Conservation (phyloP, 768 basidiomycete species). For the Mycena kentingensis region DNA sequence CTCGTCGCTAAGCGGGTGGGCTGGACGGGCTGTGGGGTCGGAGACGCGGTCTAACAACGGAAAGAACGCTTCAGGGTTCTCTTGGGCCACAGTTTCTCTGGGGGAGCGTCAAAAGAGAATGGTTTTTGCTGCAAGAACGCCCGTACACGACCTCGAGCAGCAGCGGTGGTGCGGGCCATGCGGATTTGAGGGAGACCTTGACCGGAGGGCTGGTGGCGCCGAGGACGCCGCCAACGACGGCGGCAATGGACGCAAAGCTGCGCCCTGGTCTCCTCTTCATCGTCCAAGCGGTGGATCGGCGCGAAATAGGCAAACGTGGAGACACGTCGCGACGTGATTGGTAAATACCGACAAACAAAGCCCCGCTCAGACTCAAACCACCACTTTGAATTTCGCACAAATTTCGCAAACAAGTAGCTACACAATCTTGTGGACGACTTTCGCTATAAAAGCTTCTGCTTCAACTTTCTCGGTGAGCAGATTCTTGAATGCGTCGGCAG, state of each 20-base stretch:
- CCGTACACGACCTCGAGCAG: constrained; percentile 68
- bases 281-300: too few relatives aligned
- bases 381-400: too few relatives aligned
- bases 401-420: too few relatives aligned
- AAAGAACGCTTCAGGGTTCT: constrained; percentile 76
- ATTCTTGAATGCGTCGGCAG: too few relatives aligned
- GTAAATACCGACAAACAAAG: neutral
- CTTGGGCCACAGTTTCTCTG: constrained; percentile 81
- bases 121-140: constrained; percentile 15
- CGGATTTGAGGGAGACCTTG: constrained; percentile 59
- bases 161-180: constrained; percentile 66
- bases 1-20: constrained; percentile 44
- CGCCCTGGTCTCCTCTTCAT: constrained; percentile 17
- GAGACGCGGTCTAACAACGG: constrained; percentile 69
- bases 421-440: too few relatives aligned
- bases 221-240: neutral
- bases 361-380: too few relatives aligned
- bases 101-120: constrained; percentile 1
- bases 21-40: constrained; percentile 44
- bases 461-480: too few relatives aligned
- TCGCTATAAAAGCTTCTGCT: too few relatives aligned
- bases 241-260: constrained; percentile 4
- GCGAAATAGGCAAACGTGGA: constrained; percentile 1
- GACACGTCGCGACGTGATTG: neutral
- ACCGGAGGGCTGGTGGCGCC: constrained; percentile 47